These are phyloP conservation scores for Pichia sp. DNA, from an alignment of 1,139 yeast genomes.

Conservation along the genomic window DNA sequence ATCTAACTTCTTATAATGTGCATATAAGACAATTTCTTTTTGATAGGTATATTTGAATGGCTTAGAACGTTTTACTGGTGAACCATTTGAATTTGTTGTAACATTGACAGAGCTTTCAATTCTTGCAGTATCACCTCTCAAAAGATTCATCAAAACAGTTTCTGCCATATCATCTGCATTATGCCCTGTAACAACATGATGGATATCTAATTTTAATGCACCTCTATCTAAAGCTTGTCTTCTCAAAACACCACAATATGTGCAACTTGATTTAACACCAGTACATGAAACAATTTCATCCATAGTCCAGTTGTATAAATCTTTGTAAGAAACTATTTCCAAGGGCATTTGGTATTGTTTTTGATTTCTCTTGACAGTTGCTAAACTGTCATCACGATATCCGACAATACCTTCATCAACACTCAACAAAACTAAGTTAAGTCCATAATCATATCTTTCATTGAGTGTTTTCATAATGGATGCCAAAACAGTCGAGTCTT, in stretches of 20 bases:
- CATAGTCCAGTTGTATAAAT: slow-evolving; percentile 95
- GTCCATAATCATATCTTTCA: slow-evolving; percentile 81
- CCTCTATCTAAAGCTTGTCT: slow-evolving; percentile 97
- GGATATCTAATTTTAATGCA: slow-evolving; percentile 78
- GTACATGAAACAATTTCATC: slow-evolving; percentile 95
- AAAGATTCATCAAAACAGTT: slow-evolving; percentile 87
- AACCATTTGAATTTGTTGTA: slow-evolving; percentile 71
- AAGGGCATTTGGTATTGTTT: slow-evolving; percentile 81
- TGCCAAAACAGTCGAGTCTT: slow-evolving; percentile 94
- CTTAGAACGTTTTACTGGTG: slow-evolving; percentile 83
- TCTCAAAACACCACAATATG: slow-evolving; percentile 95
- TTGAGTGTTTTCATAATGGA: slow-evolving; percentile 79
- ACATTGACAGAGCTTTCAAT: slow-evolving; percentile 86
- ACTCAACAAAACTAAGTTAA: slow-evolving; percentile 72
- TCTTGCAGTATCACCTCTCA: slow-evolving; percentile 94
- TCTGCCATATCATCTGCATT: slow-evolving; percentile 99
- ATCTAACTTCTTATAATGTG: slow-evolving; percentile 91
- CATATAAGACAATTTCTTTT: slow-evolving; percentile 94
- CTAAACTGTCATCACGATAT: slow-evolving; percentile 92
- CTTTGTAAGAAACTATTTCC: slow-evolving; percentile 84
- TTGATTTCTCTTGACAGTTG: slow-evolving; percentile 92
- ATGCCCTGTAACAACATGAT: slow-evolving; percentile 95
- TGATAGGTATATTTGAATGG: slow-evolving; percentile 96
- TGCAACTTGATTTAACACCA: slow-evolving; percentile 90
- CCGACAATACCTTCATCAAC: slow-evolving; percentile 98